Conservation (phyloP, 768 basidiomycete species). For the Tylopilus cervinicoccineus region DNA sequence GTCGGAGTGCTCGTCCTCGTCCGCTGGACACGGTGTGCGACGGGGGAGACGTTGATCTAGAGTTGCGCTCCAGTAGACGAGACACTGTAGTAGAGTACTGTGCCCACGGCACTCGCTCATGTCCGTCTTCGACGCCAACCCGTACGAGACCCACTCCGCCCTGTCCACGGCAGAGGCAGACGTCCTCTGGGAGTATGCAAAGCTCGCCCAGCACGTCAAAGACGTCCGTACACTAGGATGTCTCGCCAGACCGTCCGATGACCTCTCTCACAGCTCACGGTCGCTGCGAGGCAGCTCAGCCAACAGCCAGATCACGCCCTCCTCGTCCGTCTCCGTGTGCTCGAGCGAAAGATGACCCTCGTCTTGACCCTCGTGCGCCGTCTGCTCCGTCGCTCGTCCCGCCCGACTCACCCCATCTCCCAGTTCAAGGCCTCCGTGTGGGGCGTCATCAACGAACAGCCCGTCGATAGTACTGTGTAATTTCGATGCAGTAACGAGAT, state of each 20-base stretch:
- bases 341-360: constrained; percentile 94
- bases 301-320: constrained; percentile 77
- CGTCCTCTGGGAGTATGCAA: constrained; percentile 91
- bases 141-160: constrained; percentile 67
- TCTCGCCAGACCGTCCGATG: not conserved
- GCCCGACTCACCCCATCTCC: constrained; percentile 1
- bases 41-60: constrained; percentile 27
- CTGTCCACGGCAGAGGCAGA: constrained; percentile 69
- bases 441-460: constrained; percentile 86
- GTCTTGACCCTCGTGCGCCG: constrained; percentile 80
- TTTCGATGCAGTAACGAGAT: not conserved
- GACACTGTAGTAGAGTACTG: constrained; percentile 60
- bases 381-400: not conserved
- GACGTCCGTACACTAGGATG: constrained; percentile 50
- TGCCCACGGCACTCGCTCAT: too few relatives aligned
- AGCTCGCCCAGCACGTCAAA: constrained; percentile 76
- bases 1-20: constrained; percentile 37
- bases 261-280: constrained; percentile 45
- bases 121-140: constrained; percentile 48
- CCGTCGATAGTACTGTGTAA: constrained; percentile 26
- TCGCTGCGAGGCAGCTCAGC: constrained; percentile 64
- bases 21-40: constrained; percentile 22
- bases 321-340: constrained; percentile 66
- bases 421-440: constrained; percentile 97
- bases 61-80: constrained; percentile 78